A percentile compares a stretch with the other conserved stretches of the same genome.
phyloP scores from a whole-genome alignment of 306 rosid genomes.

The Lathyrus tuberosus region DNA sequence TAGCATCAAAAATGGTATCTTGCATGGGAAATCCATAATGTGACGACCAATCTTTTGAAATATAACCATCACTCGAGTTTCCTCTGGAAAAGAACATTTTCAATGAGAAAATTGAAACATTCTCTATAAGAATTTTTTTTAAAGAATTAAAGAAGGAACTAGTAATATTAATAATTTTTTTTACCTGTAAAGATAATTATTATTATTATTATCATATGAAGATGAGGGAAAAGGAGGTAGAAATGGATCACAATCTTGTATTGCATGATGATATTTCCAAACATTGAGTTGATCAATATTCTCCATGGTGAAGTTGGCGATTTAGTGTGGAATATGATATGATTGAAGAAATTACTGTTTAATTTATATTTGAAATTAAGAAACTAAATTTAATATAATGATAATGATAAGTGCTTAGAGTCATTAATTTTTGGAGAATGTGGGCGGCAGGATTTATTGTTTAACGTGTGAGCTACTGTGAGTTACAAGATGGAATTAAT shows the following conservation, averaged over 20 bases:
- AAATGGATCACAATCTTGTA: constrained; percentile 43
- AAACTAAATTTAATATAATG: background rate
- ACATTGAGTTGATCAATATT: constrained; percentile 23
- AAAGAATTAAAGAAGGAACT: background rate
- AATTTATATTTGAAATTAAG: constrained; percentile 24
- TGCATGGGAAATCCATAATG: constrained; percentile 42
- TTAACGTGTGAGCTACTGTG: constrained; percentile 46
- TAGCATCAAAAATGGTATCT: constrained; percentile 41
- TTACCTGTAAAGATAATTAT: constrained; percentile 33
- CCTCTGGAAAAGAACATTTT: constrained; percentile 10
- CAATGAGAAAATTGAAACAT: constrained; percentile 17
- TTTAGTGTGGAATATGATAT: constrained; percentile 4
- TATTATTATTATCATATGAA: constrained; percentile 19
- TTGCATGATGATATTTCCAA: constrained; percentile 37
- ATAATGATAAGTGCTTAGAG: constrained; percentile 16
- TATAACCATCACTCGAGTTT: constrained; percentile 34
- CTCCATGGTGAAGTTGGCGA: constrained; percentile 31
- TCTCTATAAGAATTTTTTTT: background rate
- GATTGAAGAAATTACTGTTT: background rate
- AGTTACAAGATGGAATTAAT: constrained; percentile 54
- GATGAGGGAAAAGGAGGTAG: constrained; percentile 30
- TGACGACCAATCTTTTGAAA: constrained; percentile 45
- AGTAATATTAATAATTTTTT: background rate
- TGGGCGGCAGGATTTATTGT: constrained; percentile 49
- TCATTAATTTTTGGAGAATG: constrained; percentile 44